phyloP scores from a whole-genome alignment of 805 yeast genomes.

The Naumovozyma dairenensis region DNA sequence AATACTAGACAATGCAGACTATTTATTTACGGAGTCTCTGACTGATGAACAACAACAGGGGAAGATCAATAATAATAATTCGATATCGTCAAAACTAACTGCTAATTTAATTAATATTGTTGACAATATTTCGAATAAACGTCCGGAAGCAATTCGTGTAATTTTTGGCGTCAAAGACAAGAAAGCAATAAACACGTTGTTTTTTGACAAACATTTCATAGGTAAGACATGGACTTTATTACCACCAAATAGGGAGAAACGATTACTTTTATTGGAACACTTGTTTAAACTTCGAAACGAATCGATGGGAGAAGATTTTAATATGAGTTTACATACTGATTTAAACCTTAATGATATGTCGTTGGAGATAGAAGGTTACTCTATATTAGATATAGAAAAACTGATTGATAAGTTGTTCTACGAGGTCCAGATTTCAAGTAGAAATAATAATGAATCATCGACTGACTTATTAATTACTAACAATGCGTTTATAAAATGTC shows the following conservation, averaged over 20 bases:
- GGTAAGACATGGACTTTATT: conserved; percentile 51
- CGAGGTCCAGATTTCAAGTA: conserved; percentile 25
- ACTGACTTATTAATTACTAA: conserved; percentile 15
- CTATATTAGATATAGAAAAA: conserved; percentile 70
- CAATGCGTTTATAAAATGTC: conserved; percentile 42
- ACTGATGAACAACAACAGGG: conserved; percentile 39
- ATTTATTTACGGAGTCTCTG: conserved; percentile 47
- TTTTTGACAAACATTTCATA: conserved; percentile 61
- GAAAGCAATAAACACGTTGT: conserved; percentile 49
- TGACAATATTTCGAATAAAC: conserved; percentile 26
- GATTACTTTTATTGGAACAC: conserved; percentile 39
- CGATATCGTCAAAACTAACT: conserved; percentile 50
- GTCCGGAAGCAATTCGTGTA: conserved; percentile 40
- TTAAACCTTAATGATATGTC: conserved; percentile 44
- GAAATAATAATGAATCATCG: neutral
- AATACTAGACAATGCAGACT: conserved; percentile 70
- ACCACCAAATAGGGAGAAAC: conserved; percentile 58
- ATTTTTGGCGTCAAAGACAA: conserved; percentile 56
- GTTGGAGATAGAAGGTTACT: conserved; percentile 77
- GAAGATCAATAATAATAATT: conserved; percentile 29
- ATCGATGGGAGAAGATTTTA: conserved; percentile 4
- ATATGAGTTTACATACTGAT: conserved; percentile 30
- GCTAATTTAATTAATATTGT: conserved; percentile 47
- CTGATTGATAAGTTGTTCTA: conserved; percentile 62
- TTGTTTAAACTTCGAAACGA: conserved; percentile 29